phyloP scores from a whole-genome alignment of 2,329 filamentous ascomycete genomes.

The Colletotrichum acutatum region DNA sequence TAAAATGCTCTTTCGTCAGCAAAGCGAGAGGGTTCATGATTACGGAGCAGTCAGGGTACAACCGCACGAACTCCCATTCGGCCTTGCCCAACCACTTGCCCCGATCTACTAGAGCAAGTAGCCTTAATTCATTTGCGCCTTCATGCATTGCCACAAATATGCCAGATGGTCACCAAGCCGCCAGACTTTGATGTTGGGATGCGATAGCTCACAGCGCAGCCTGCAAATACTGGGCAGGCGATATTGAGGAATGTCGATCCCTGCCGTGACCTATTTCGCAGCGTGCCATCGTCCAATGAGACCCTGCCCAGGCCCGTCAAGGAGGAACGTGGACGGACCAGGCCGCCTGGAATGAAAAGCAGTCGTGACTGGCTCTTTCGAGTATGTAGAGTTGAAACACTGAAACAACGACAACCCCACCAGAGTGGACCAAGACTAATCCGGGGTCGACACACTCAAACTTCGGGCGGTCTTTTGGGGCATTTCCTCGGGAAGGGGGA shows the following conservation, averaged over 20 bases:
- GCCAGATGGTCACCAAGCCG: background rate
- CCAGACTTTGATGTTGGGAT: background rate
- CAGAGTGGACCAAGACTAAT: slow-evolving; percentile 22
- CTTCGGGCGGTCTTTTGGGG: slow-evolving; percentile 20
- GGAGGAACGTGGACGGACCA: slow-evolving; percentile 1
- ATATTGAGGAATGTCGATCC: background rate
- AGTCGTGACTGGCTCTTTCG: slow-evolving; percentile 23
- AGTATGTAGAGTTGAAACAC: slow-evolving; percentile 33
- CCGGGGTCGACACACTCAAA: slow-evolving; percentile 25
- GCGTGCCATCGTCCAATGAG: slow-evolving; percentile 7
- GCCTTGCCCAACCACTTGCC: background rate
- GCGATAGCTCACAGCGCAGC: background rate
- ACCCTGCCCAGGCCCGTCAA: background rate
- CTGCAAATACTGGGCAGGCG: background rate
- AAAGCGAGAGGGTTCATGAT: background rate
- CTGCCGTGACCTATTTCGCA: background rate
- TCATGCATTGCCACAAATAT: background rate
- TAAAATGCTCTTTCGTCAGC: background rate
- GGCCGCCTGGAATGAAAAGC: slow-evolving; percentile 11
- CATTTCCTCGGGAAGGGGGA: background rate
- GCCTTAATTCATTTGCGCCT: background rate
- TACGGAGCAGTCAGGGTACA: background rate
- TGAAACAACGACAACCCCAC: slow-evolving; percentile 34
- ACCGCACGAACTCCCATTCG: background rate
- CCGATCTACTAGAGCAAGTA: background rate